Evolutionary conservation across 306 rosid genomes (phyloP).

Genomic region (Trichosanthes cucumerina): DNA sequence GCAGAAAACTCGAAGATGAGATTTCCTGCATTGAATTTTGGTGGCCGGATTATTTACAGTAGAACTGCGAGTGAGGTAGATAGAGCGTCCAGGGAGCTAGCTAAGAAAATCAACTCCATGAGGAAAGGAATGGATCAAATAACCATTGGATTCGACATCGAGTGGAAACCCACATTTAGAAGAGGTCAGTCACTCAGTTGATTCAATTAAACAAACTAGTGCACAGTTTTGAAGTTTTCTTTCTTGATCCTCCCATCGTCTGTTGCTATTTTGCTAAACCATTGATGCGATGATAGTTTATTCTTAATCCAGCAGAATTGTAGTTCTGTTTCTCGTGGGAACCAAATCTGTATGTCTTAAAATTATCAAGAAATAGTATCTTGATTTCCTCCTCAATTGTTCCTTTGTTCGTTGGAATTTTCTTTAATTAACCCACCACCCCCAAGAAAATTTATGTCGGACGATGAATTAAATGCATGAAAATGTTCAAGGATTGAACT

Average conservation of each 20-base stretch:
- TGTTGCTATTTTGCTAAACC: not conserved
- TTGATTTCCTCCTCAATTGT: not conserved
- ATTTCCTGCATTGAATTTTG: slow-evolving; percentile 53
- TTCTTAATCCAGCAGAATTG: not conserved
- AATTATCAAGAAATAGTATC: not conserved
- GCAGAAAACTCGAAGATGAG: slow-evolving; percentile 22
- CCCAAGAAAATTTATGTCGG: not conserved
- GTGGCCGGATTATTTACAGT: slow-evolving; percentile 58
- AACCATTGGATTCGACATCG: slow-evolving; percentile 65
- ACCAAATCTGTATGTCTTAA: not conserved
- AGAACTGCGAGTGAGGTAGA: slow-evolving; percentile 48
- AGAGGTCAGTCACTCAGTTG: slow-evolving; percentile 32
- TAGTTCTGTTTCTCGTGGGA: not conserved
- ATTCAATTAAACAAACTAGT: not conserved
- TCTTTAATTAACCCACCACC: not conserved
- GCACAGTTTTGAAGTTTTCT: not conserved
- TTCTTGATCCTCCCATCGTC: not conserved
- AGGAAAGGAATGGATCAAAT: slow-evolving; percentile 25
- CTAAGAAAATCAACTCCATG: slow-evolving; percentile 23
- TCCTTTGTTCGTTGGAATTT: not conserved
- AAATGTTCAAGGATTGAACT: not conserved
- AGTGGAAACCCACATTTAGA: slow-evolving; percentile 66
- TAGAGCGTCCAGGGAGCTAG: slow-evolving; percentile 34
- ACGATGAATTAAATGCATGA: not conserved
- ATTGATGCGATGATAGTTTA: not conserved